phyloP scores from a whole-genome alignment of 1,284 basidiomycete species.

The Ceratobasidium sp. region DNA sequence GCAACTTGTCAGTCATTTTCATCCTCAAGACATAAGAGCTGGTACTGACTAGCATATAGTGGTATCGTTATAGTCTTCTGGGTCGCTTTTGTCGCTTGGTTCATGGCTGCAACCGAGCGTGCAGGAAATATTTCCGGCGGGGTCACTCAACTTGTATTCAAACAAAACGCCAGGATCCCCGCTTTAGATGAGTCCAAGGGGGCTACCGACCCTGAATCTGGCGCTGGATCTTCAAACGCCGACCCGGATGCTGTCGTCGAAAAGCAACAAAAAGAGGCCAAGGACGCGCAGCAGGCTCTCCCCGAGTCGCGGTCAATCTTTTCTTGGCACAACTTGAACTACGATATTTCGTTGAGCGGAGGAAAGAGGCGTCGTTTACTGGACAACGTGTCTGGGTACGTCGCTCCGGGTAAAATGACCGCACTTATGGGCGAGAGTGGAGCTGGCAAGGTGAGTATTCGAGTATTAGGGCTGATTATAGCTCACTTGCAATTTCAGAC shows the following conservation, averaged over 20 bases:
- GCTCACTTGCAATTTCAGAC: slow-evolving; percentile 56
- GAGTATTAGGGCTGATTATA: neutral
- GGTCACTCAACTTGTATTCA: neutral
- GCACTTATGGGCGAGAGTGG: slow-evolving; percentile 78
- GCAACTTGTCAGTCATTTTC: slow-evolving; percentile 57
- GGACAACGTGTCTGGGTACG: slow-evolving; percentile 84
- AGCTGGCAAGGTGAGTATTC: slow-evolving; percentile 54
- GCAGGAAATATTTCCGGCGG: neutral
- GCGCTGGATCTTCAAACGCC: neutral
- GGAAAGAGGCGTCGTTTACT: slow-evolving; percentile 70
- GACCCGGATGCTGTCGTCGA: neutral
- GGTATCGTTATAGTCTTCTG: slow-evolving; percentile 66
- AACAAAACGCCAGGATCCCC: slow-evolving; percentile 11
- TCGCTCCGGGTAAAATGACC: slow-evolving; percentile 81
- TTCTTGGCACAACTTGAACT: slow-evolving; percentile 70
- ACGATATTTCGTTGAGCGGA: slow-evolving; percentile 68
- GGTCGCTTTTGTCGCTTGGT: slow-evolving; percentile 59
- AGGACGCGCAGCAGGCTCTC: neutral
- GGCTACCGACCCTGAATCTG: neutral
- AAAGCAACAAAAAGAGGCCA: neutral
- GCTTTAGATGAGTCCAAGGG: neutral
- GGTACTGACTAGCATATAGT: slow-evolving; percentile 48
- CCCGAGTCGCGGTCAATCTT: slow-evolving; percentile 56
- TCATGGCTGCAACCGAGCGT: slow-evolving; percentile 65
- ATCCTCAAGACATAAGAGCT: neutral